A percentile compares a stretch with the other conserved stretches of the same genome.
Evolutionary conservation across 1,284 basidiomycete species (phyloP).

Genomic region (Ganoderma sinense): DNA sequence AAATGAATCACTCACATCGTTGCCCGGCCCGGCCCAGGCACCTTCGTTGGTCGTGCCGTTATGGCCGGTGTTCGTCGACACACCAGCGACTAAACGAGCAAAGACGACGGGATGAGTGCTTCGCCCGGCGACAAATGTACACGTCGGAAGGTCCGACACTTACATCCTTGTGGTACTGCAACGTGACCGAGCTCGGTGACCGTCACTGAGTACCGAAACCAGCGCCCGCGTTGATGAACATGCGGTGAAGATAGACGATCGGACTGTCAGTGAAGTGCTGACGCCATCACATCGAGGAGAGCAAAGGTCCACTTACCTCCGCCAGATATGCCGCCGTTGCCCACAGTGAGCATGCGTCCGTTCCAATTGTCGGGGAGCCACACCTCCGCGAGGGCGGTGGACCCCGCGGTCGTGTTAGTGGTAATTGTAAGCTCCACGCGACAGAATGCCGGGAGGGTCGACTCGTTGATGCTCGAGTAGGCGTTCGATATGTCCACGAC

Average conservation of each 20-base stretch:
- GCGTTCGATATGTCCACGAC: constrained; percentile 31
- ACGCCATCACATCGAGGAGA: background rate
- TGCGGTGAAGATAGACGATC: background rate
- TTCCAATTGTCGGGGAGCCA: constrained; percentile 42
- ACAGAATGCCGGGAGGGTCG: constrained; percentile 32
- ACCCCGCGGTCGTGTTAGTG: constrained; percentile 34
- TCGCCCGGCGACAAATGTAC: background rate
- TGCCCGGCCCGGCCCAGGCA: constrained; percentile 38
- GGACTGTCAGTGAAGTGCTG: background rate
- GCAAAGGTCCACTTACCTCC: constrained; percentile 30
- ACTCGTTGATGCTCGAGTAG: constrained; percentile 32
- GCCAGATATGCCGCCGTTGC: constrained; percentile 39
- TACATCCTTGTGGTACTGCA: constrained; percentile 38
- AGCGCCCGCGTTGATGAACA: background rate
- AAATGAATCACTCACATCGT: constrained; percentile 32
- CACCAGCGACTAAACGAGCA: constrained; percentile 34
- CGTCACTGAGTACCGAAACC: constrained; percentile 24
- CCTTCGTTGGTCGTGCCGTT: constrained; percentile 27
- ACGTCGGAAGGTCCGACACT: background rate
- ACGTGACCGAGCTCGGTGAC: constrained; percentile 38
- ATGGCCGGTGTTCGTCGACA: constrained; percentile 40
- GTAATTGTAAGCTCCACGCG: constrained; percentile 32
- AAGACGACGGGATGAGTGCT: background rate
- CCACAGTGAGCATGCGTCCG: constrained; percentile 36
- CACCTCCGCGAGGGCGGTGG: constrained; percentile 36